Base-by-base conservation (phyloP, 768 basidiomycete species). In the Mycena vitilis region DNA sequence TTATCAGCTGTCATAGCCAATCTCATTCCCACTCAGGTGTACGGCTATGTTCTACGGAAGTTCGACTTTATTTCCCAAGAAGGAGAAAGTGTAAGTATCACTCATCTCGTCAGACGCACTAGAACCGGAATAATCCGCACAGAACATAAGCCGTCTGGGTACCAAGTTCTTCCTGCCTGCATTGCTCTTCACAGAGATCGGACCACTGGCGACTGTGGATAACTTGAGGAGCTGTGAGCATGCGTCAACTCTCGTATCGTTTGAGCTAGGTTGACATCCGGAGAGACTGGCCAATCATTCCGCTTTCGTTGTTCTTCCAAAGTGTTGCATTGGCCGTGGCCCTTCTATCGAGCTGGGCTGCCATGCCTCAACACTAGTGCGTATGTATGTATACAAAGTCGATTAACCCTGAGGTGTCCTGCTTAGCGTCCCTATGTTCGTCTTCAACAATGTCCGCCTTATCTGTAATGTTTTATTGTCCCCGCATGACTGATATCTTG, bases 241-340 rank as follows among this genome's bases (percentile, higher is more conserved):
- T 18, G 10, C 25, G n/a, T 22, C 30, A 42, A 22, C 12, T 30
- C 30, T 30, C 3, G 5, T 30, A 30, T 30, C 30, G 30, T 30
- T 30, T 30, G 23, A 25, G 7, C 45, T 25, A 10, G 18, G 16
- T 51, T 59, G 13, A 58, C 49, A 54, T 40, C 44, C n/a, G 23
- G 53, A 36, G 12, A 71, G 66, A 69, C 53, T 72, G 67, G 66
- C 71, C 71, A 23, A 72, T 72, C 38, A 69, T 72, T 36, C 71
- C 71, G 34, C 60, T 72, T 36, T 72, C 71, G 45, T 16, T 72
- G 11, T 63, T 65, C 56, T 72, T 69, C 48, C 71, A 72, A 62
- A 8, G 18, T 22, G 56, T 69, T 18, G 67, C 71, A 2, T 45
- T 72, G 37, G 11, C 16, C 5, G 71, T 66, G n/a, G 66, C 64